Conservation (phyloP, 2,329 filamentous ascomycete genomes). For the Colletotrichum paranaense region DNA sequence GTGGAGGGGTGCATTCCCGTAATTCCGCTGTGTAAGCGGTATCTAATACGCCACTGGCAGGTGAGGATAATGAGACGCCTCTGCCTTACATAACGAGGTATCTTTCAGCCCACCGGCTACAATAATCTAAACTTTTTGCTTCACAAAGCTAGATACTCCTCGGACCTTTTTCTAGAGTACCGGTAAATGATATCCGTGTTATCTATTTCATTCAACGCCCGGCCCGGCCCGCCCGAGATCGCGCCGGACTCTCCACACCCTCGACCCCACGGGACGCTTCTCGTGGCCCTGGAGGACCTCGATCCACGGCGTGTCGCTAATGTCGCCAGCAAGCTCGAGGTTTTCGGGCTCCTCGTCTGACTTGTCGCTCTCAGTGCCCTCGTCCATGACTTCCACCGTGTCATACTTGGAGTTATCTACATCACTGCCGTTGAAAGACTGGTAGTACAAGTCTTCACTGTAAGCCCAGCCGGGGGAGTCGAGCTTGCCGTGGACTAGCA, state of each 20-base stretch:
- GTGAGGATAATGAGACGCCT: neutral
- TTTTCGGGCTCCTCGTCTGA: constrained; percentile 44
- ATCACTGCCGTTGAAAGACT: constrained; percentile 40
- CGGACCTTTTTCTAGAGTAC: neutral
- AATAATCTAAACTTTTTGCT: neutral
- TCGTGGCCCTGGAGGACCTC: constrained; percentile 66
- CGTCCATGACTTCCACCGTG: constrained; percentile 46
- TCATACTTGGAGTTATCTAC: constrained; percentile 42
- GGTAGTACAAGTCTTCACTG: constrained; percentile 68
- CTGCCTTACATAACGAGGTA: neutral
- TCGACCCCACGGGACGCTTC: constrained; percentile 67
- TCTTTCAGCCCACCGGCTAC: neutral
- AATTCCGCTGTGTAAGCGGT: constrained; percentile 3
- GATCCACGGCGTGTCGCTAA: constrained; percentile 65
- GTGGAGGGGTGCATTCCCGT: neutral
- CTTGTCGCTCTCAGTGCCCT: constrained; percentile 48
- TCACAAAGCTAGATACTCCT: neutral
- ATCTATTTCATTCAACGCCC: constrained; percentile 17
- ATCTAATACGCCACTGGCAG: neutral
- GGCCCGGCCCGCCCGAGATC: constrained; percentile 62
- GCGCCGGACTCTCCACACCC: constrained; percentile 72
- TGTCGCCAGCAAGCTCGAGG: constrained; percentile 35
- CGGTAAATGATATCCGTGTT: neutral
- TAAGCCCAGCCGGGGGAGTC: constrained; percentile 78
- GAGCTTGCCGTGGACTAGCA: constrained; percentile 76